Evolutionary conservation across 108 stramenopile genomes (phyloP), one percentile per base, ranked within the genome.

Genomic region (Cyclostephanos invisitatus): DNA sequence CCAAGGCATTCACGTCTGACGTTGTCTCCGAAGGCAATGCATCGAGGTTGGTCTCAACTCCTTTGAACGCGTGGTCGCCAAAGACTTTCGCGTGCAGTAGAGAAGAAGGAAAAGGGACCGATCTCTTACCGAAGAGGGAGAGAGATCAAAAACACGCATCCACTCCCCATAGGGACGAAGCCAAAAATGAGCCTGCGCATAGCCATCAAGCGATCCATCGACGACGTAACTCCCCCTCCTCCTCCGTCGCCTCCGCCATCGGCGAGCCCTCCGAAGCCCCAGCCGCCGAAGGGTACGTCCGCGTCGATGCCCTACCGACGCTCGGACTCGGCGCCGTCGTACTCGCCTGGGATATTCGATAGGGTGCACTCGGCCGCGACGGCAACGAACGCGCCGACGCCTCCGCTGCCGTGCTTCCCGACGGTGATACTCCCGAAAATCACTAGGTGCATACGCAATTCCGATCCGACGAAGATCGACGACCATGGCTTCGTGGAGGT

Each of bases 151-250:
- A n/a, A n/a, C n/a, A n/a, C n/a, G n/a, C n/a, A n/a, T n/a, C n/a
- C n/a, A n/a, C n/a, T n/a, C n/a, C n/a, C n/a, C n/a, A n/a, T n/a
- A n/a, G n/a, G n/a, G n/a, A n/a, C n/a, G n/a, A n/a, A n/a, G n/a
- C n/a, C n/a, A n/a, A n/a, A 20, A 24, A 67, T 67, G 66, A 54
- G 53, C 48, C 66, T 67, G 36, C 66, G 66, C 35, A 67, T 67
- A 18, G 66, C 66, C n/a, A 51, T 67, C n/a, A 67, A 67, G 11
- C 54, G 67, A 54, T 67, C 67, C 15, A 24, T 67, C 53, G 67
- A 67, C n/a, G 67, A 40, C 12, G n/a, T 12, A 21, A 35, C 67
- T 38, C 51, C 53, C 4, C 25, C 35, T 48, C 25, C 49, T 48
- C 11, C 28, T 27, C 29, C 12, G 9, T 25, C 32, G 1, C 15